Conservation (phyloP, 148 eudicot genomes). For the Rhododendron ovatum region DNA sequence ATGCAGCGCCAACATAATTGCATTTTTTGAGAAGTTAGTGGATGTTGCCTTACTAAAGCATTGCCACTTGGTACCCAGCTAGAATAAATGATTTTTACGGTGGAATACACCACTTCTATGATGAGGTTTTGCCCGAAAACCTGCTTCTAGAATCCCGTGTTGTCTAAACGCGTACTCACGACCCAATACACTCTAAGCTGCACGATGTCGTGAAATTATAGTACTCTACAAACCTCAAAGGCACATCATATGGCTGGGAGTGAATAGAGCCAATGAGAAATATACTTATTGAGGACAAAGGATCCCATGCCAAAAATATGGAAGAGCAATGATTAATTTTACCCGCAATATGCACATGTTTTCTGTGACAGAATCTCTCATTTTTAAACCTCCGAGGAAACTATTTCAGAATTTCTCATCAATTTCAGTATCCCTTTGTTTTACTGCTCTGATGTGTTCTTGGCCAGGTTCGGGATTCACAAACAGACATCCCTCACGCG, state of each 20-base stretch:
- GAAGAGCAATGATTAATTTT: not conserved
- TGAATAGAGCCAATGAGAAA: not conserved
- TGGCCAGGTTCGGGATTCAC: slow-evolving; percentile 56
- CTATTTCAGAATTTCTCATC: not conserved
- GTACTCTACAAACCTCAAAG: too few relatives aligned
- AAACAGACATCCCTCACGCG: slow-evolving; percentile 62
- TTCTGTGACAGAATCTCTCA: not conserved
- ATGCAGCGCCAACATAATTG: not conserved
- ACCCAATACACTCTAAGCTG: not conserved
- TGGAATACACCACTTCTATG: not conserved
- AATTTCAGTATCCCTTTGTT: not conserved
- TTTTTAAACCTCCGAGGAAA: not conserved
- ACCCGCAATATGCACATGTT: not conserved
- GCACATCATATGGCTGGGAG: not conserved
- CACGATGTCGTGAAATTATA: too few relatives aligned
- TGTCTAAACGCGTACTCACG: too few relatives aligned
- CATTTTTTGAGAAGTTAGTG: not conserved
- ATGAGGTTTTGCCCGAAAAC: not conserved
- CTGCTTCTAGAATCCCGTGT: not conserved
- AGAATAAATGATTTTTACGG: not conserved
- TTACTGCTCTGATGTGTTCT: not conserved
- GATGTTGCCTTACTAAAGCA: not conserved
- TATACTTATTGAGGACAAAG: not conserved
- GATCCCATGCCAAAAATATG: not conserved
- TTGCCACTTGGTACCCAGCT: not conserved